A percentile compares a stretch with the other conserved stretches of the same genome.
phyloP scores from a whole-genome alignment of 129 eudicot genomes.

The Escallonia rubra region DNA sequence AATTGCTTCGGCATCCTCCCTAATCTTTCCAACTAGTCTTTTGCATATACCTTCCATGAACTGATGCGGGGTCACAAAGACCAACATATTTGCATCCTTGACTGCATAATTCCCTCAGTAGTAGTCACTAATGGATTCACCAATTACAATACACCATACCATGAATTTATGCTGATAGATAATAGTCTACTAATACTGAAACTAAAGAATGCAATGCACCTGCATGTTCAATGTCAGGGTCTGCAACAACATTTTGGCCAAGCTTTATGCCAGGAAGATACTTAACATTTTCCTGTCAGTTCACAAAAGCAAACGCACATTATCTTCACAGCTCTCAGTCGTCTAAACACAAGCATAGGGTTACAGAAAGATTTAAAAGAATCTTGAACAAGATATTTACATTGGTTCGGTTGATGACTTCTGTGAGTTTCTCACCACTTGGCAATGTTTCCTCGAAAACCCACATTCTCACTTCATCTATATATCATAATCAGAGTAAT shows the following conservation, averaged over 20 bases:
- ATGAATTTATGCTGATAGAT: neutral
- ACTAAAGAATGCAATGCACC: constrained; percentile 26
- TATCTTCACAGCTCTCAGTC: too few relatives aligned
- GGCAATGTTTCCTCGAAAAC: constrained; percentile 87
- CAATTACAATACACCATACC: neutral
- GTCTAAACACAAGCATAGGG: too few relatives aligned
- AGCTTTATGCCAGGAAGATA: constrained; percentile 94
- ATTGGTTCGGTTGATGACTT: constrained; percentile 78
- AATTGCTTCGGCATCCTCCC: constrained; percentile 75
- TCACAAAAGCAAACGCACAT: neutral
- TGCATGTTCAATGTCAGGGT: constrained; percentile 86
- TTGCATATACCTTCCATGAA: constrained; percentile 89
- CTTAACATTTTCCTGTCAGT: constrained; percentile 77
- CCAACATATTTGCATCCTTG: constrained; percentile 90
- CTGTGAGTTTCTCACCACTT: constrained; percentile 84
- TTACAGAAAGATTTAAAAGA: neutral
- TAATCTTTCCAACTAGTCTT: constrained; percentile 68
- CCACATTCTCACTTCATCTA: constrained; percentile 99
- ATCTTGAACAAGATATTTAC: constrained; percentile 23
- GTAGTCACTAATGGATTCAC: neutral
- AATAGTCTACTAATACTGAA: neutral
- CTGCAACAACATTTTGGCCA: constrained; percentile 87
- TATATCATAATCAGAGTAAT: neutral
- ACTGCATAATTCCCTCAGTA: constrained; percentile 42
- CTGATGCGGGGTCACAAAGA: constrained; percentile 98